Base-by-base conservation (phyloP, 176 grass and related monocot species). In the Pharus latifolius region DNA sequence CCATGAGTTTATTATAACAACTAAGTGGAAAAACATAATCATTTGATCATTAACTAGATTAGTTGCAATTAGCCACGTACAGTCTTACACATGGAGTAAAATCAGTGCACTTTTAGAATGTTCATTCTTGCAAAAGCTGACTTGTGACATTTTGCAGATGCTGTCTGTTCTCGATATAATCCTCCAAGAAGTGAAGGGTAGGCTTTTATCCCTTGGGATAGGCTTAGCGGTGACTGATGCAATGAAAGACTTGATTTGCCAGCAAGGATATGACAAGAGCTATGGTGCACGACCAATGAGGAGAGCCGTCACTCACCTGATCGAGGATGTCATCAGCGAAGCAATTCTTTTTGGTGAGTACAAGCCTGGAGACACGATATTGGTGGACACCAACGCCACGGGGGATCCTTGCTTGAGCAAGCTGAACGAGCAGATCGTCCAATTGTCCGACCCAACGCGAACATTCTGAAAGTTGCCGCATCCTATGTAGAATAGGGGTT, bases 321-420 rank as follows among this genome's bases (percentile, higher is more conserved):
- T 99, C 10, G 96, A 99, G 77, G 96, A 91, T 86, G 72, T 82
- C 32, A 43, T 95, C 37, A 99, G 90, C 45, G 90, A 99, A 65
- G 87, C 81, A 7, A 88, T 99, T 76, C 90, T 99, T 65, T 82
- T 81, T 14, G 84, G 87, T 44, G 80, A 88, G 40, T 99, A 69
- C 61, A 88, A 84, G 75, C 72, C 84, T 3, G 90, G 87, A 2
- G 96, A 95, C 27, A 88, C 84, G 18, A 61, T 99, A 81, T 78
- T 88, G 69, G 73, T 99, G 43, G 95, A 88, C 33, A 69, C 78
- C 3, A 69, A 95, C 73, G 76, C 26, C 4, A 45, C 67, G 8
- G 90, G 96, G 32, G 91, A 85, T 63, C 82, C 90, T 55, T 77
- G 77, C 49, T 49, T 87, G 61, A 77, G 69, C 60, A 81, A 57